These are phyloP conservation scores for Usnea hakonensis DNA, from an alignment of 495 filamentous ascomycete genomes.

Conservation along the genomic window DNA sequence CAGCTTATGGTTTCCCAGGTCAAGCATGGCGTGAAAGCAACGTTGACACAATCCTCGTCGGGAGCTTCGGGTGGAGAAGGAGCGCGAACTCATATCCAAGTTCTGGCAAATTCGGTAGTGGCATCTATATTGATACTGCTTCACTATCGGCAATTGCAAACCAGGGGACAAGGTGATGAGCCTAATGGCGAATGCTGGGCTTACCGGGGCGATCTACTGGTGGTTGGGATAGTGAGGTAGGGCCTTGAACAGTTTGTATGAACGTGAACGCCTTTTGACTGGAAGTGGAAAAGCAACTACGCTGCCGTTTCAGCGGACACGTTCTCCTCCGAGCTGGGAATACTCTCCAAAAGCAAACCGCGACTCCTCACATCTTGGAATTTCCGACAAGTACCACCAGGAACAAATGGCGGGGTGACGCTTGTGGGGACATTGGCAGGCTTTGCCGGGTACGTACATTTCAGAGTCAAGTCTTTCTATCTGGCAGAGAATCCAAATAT, in stretches of 20 bases:
- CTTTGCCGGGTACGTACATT: too few relatives aligned
- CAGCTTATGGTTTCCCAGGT: constrained; percentile 42
- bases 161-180: constrained; percentile 30
- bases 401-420: constrained; percentile 91
- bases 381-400: constrained; percentile 67
- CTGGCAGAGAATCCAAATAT: too few relatives aligned
- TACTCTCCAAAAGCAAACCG: constrained; percentile 66
- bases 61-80: constrained; percentile 71
- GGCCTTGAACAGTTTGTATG: neutral
- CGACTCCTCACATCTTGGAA: constrained; percentile 79
- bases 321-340: constrained; percentile 91
- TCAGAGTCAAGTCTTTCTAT: too few relatives aligned
- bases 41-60: constrained; percentile 65
- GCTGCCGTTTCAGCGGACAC: constrained; percentile 89
- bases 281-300: constrained; percentile 52
- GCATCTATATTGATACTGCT: constrained; percentile 66
- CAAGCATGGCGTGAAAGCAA: constrained; percentile 79
- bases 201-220: constrained; percentile 41
- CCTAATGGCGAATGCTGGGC: constrained; percentile 27
- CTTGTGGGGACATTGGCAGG: constrained; percentile 64
- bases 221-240: constrained; percentile 49
- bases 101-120: constrained; percentile 78
- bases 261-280: neutral
- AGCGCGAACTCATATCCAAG: constrained; percentile 76
- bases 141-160: constrained; percentile 57